Conservation (phyloP, 2,329 filamentous ascomycete species). For the Cercospora janseana region DNA sequence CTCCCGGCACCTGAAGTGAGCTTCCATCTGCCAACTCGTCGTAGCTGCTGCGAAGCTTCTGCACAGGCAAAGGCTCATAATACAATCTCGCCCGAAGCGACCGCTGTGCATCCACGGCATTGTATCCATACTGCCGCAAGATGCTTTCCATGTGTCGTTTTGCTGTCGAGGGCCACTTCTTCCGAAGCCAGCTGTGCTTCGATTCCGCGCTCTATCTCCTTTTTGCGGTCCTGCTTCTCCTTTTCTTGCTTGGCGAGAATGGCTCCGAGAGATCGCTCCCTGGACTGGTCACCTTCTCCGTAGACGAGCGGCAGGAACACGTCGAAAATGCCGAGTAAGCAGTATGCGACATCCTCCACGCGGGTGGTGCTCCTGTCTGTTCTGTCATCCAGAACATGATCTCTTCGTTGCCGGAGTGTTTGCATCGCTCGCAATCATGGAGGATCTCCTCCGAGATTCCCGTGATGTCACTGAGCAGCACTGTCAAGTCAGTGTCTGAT, state of each 20-base stretch:
- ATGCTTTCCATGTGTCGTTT: constrained; percentile 5
- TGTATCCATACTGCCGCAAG: constrained; percentile 6
- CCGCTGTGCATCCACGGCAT: constrained; percentile 6
- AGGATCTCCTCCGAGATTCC: constrained; percentile 15
- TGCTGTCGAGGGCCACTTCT: background rate
- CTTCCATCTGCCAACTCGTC: too few species aligned
- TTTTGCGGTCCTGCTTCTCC: background rate
- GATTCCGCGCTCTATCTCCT: background rate
- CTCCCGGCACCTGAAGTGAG: too few species aligned
- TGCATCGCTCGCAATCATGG: constrained; percentile 5
- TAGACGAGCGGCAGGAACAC: constrained; percentile 48
- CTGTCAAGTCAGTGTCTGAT: background rate
- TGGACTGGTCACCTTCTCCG: constrained; percentile 34
- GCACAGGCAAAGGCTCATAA: background rate
- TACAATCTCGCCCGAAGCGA: background rate
- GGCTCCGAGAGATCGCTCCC: constrained; percentile 15
- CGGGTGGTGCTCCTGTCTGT: background rate
- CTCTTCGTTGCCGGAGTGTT: background rate
- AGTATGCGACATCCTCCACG: constrained; percentile 47
- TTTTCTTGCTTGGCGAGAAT: constrained; percentile 10
- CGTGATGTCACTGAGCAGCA: constrained; percentile 19
- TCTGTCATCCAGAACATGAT: constrained; percentile 9
- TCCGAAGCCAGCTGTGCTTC: background rate
- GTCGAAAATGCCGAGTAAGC: constrained; percentile 46
- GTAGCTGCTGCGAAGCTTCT: too few species aligned